Evolutionary conservation across 1,284 basidiomycete genomes (phyloP), one percentile per base, ranked within the genome.

Genomic region (Tilletia setariae): DNA sequence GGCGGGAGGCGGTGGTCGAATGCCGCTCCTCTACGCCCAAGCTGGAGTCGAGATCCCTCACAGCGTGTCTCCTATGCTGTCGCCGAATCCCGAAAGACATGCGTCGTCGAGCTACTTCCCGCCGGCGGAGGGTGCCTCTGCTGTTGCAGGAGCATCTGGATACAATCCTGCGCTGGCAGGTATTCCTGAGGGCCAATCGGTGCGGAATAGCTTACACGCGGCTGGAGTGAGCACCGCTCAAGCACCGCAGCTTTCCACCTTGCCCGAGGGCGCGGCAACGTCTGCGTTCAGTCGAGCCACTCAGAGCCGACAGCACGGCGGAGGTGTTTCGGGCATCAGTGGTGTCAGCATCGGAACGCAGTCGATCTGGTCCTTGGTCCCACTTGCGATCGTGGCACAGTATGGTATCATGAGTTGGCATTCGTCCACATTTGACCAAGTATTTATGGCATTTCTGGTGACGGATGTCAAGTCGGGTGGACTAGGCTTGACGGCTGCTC

Each of bases 381-480:
- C 82, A 0, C 47, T 78, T 23, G 76, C 71, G 35, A 78, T 82
- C 47, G 81, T 83, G 47, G 77, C 74, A 23, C 81, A 83, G 65
- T 83, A 82, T 63, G 78, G 75, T 0, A 47, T 79, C 32, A 66
- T 83, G 66, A 75, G 79, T 0, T 80, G 82, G 68, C 81, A 82
- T 70, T 77, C 78, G 7, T 74, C 81, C 15, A 82, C 79, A 0
- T 83, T 82, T 64, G 82, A 83, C 49, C 81, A 82, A 61, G 75
- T 83, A 15, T 83, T 83, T 66, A 79, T 83, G 78, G 75, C 81
- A 1, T 83, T 82, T 64, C 72, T 83, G 15, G 82, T 83, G 0
- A 82, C 80, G 4, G 80, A 80, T 6, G 72, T 74, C 30, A 67
- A 70, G 3, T 79, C 77, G 0, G 82, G 82, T 7, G 82, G 82